Evolutionary conservation across 257 asterid genomes (phyloP).

Genomic region (Plantago elongata): DNA sequence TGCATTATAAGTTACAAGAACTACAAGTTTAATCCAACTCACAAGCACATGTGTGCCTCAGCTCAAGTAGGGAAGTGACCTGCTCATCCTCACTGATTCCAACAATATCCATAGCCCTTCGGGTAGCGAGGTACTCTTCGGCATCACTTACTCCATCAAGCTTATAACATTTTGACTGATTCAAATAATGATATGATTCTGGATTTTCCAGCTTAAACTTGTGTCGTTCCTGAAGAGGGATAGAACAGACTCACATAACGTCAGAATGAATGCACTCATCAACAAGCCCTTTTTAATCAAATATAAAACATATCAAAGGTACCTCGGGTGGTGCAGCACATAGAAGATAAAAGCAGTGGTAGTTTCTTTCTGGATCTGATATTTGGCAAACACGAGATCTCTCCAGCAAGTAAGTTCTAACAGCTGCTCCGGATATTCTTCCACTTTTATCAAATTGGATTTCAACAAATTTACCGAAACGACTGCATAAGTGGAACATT

Average conservation of each 20-base stretch:
- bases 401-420: slow-evolving; percentile 94
- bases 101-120: slow-evolving; percentile 99
- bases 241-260: slow-evolving; percentile 17
- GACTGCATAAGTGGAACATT: slow-evolving; percentile 46
- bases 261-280: slow-evolving; percentile 19
- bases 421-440: slow-evolving; percentile 97
- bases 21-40: slow-evolving; percentile 15
- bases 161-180: slow-evolving; percentile 79
- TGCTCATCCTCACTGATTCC: slow-evolving; percentile 97
- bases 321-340: slow-evolving; percentile 98
- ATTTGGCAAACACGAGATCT: slow-evolving; percentile 99
- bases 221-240: slow-evolving; percentile 64
- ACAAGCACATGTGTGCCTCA: slow-evolving; percentile 13
- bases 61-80: slow-evolving; percentile 41
- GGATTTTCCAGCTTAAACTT: slow-evolving; percentile 70
- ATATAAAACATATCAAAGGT: slow-evolving; percentile 7
- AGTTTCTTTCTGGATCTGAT: slow-evolving; percentile 93
- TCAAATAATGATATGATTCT: slow-evolving; percentile 77
- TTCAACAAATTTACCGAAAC: slow-evolving; percentile 99
- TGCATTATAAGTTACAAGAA: slow-evolving; percentile 9
- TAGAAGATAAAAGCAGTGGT: slow-evolving; percentile 97
- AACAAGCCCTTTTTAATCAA: not conserved
- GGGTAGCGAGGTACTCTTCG: slow-evolving; percentile 86
- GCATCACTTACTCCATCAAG: slow-evolving; percentile 90
- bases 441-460: slow-evolving; percentile 96